phyloP scores from a whole-genome alignment of 2,329 filamentous ascomycete genomes.

The Cercospora zeae-maydis region DNA sequence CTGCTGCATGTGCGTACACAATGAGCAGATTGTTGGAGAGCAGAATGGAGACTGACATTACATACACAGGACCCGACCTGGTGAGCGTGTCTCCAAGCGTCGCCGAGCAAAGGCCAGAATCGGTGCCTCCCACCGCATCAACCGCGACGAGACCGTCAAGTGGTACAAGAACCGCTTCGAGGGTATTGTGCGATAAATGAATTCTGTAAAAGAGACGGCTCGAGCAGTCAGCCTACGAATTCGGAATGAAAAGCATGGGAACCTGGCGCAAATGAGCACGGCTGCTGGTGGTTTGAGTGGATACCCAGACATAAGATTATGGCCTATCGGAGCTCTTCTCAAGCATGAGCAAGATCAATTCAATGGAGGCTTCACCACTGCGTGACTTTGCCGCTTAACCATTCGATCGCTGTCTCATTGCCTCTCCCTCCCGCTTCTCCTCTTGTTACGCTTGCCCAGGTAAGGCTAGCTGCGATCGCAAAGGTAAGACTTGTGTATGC shows the following conservation, averaged over 20 bases:
- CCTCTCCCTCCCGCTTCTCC: too few species aligned
- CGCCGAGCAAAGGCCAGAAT: constrained; percentile 83
- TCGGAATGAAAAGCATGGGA: constrained; percentile 24
- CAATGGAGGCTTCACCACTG: constrained; percentile 36
- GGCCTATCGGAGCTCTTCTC: constrained; percentile 39
- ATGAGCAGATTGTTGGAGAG: background rate
- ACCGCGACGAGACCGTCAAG: constrained; percentile 90
- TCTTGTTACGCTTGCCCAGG: background rate
- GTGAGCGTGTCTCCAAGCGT: constrained; percentile 95
- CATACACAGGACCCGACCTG: constrained; percentile 73
- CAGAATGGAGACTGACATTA: constrained; percentile 14
- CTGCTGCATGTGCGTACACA: constrained; percentile 82
- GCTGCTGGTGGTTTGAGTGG: constrained; percentile 21
- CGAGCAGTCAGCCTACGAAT: constrained; percentile 14
- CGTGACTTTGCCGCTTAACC: constrained; percentile 36
- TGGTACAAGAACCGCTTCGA: constrained; percentile 98
- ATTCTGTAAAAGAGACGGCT: constrained; percentile 12
- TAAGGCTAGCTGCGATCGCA: background rate
- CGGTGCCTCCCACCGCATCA: constrained; percentile 87
- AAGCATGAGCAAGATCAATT: constrained; percentile 38
- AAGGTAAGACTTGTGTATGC: background rate
- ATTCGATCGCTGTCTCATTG: constrained; percentile 37
- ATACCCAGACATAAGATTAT: constrained; percentile 30
- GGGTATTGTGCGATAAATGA: constrained; percentile 92
- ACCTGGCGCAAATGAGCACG: constrained; percentile 29